phyloP scores from a whole-genome alignment of 192 early-diverging fungal genomes.

The Coemansia sp. region DNA sequence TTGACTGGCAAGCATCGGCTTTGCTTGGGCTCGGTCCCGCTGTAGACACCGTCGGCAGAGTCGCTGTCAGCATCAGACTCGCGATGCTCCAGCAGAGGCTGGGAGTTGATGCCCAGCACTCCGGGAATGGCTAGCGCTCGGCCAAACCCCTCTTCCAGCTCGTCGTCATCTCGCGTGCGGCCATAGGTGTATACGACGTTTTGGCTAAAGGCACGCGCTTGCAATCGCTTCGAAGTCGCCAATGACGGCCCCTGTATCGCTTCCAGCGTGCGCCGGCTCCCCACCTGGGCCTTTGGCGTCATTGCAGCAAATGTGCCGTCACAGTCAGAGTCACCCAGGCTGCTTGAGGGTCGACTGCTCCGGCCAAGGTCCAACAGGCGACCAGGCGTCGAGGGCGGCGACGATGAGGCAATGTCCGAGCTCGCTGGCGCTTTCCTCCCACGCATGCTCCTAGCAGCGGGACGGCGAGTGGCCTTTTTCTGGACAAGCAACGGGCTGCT shows the following conservation, averaged over 20 bases:
- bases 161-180: constrained; percentile 32
- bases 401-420: constrained; percentile 35
- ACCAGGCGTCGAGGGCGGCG: constrained; percentile 36
- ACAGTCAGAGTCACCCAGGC: constrained; percentile 19
- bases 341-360: constrained; percentile 22
- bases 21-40: background rate
- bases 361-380: constrained; percentile 23
- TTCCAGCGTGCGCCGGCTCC: constrained; percentile 5
- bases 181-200: constrained; percentile 55
- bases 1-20: background rate
- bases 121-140: constrained; percentile 18
- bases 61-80: background rate
- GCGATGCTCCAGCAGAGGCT: constrained; percentile 14
- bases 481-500: constrained; percentile 18
- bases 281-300: constrained; percentile 28
- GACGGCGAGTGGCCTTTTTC: background rate
- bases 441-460: background rate
- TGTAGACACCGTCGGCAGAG: background rate
- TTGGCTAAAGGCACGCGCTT: constrained; percentile 32
- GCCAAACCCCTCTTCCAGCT: constrained; percentile 18
- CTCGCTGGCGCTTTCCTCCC: background rate
- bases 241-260: constrained; percentile 36
- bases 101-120: background rate
- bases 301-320: constrained; percentile 5
- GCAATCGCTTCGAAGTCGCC: constrained; percentile 45